phyloP scores from a whole-genome alignment of 2,329 filamentous ascomycete genomes.

The Penicillium hordei region DNA sequence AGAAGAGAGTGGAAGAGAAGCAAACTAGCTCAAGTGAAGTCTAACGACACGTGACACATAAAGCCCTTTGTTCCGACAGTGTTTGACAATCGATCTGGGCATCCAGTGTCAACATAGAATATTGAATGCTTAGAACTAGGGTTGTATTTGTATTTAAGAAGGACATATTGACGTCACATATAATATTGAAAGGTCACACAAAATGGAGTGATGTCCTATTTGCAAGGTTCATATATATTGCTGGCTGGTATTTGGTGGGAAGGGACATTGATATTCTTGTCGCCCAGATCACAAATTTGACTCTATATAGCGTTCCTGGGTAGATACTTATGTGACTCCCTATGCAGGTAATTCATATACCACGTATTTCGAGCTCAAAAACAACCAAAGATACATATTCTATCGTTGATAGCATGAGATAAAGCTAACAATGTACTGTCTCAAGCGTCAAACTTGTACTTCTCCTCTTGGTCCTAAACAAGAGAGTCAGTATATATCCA shows the following conservation, averaged over 20 bases:
- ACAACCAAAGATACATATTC: neutral
- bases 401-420: neutral
- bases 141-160: neutral
- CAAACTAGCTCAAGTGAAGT: neutral
- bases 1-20: neutral
- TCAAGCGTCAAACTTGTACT: conserved; percentile 20
- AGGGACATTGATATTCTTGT: neutral
- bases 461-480: conserved; percentile 17
- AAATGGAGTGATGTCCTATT: neutral
- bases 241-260: neutral
- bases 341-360: neutral
- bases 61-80: neutral
- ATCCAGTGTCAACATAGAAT: neutral
- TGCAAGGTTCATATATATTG: neutral
- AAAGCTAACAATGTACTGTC: neutral
- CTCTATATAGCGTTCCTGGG: neutral
- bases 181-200: neutral
- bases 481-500: conserved; percentile 29
- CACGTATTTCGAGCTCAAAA: neutral
- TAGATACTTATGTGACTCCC: neutral
- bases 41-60: neutral
- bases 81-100: neutral
- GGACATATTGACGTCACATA: neutral
- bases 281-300: neutral
- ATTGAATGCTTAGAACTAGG: neutral